A percentile compares a stretch with the other conserved stretches of the same genome.
phyloP scores from a whole-genome alignment of 2,329 filamentous ascomycete genomes.

The Colletotrichum kahawae region DNA sequence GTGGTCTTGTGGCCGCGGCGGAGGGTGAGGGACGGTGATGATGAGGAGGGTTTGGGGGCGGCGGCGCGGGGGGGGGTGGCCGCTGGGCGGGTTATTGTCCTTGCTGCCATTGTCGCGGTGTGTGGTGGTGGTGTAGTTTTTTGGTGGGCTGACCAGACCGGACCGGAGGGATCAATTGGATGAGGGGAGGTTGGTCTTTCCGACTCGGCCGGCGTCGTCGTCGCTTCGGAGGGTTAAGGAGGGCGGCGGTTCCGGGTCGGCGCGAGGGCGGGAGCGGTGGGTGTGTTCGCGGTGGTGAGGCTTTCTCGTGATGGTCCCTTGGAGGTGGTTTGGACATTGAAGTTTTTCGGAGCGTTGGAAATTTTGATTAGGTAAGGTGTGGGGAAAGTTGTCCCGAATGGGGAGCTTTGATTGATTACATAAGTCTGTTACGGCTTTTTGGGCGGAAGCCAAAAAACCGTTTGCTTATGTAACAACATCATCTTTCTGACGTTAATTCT shows the following conservation, averaged over 20 bases:
- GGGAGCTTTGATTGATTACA: not conserved
- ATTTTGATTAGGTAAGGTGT: constrained; percentile 16
- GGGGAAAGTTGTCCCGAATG: constrained; percentile 8
- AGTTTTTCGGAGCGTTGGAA: constrained; percentile 15
- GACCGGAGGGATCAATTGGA: not conserved
- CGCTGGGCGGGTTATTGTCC: constrained; percentile 35
- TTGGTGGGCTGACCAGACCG: not conserved
- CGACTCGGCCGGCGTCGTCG: constrained; percentile 14
- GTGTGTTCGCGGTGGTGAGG: not conserved
- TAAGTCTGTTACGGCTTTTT: not conserved
- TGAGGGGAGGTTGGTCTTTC: not conserved
- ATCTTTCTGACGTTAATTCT: not conserved
- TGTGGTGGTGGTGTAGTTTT: not conserved
- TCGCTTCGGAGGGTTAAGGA: not conserved
- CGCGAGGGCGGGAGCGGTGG: not conserved
- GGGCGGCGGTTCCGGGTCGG: not conserved
- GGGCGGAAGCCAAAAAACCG: not conserved
- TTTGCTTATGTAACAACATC: not conserved
- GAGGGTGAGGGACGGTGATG: not conserved
- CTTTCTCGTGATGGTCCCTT: not conserved
- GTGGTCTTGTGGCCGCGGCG: constrained; percentile 55
- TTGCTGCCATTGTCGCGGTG: constrained; percentile 14
- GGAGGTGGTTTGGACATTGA: constrained; percentile 7
- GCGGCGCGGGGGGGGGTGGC: constrained; percentile 23
- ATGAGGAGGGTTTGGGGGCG: constrained; percentile 19